phyloP scores from a whole-genome alignment of 129 eudicot species.

The Daucus carota region DNA sequence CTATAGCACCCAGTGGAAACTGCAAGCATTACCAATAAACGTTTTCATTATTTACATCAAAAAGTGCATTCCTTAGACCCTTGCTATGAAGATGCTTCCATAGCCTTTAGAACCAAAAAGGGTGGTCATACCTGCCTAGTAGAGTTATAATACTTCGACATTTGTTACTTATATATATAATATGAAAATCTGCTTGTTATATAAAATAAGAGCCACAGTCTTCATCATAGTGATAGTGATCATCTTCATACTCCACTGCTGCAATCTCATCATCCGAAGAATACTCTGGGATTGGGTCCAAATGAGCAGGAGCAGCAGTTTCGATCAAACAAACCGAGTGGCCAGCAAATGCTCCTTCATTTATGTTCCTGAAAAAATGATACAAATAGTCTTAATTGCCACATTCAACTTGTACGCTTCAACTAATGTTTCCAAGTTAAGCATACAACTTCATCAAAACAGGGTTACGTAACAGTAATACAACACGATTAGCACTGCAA shows the following conservation, averaged over 20 bases:
- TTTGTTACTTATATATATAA: not conserved
- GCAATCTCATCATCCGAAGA: not conserved
- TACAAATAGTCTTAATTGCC: not conserved
- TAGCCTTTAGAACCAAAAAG: not conserved
- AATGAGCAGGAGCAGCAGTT: not conserved
- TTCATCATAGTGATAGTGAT: slow-evolving; percentile 9
- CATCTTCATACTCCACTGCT: not conserved
- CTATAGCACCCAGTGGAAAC: not conserved
- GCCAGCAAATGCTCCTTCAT: not conserved
- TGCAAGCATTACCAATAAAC: not conserved
- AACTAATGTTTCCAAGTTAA: not conserved
- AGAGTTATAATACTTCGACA: not conserved
- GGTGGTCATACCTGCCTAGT: not conserved
- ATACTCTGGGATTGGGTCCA: not conserved
- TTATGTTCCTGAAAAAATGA: not conserved
- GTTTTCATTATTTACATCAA: not conserved
- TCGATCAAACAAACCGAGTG: too few species aligned
- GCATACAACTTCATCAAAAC: not conserved
- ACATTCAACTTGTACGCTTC: not conserved
- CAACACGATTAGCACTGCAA: too few species aligned
- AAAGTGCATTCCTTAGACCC: not conserved
- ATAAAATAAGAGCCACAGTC: not conserved
- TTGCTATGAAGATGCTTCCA: not conserved
- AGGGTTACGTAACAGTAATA: not conserved
- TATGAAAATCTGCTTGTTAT: not conserved